Evolutionary conservation across 2,329 filamentous ascomycete genomes (phyloP).

Genomic region (Fusarium sp.): DNA sequence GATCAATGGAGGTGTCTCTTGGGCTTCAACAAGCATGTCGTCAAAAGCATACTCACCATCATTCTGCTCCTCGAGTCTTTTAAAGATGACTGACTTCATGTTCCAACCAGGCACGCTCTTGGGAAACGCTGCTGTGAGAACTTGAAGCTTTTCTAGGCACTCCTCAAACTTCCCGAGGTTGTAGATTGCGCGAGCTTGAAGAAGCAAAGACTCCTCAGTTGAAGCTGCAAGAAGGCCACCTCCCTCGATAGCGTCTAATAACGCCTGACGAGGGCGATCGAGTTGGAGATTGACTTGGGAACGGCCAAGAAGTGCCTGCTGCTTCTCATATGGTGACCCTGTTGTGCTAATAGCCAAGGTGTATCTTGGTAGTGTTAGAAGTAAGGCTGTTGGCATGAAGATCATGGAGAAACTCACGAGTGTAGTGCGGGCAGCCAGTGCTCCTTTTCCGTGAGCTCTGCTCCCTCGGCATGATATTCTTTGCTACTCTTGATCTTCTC

Average conservation of each 20-base stretch:
- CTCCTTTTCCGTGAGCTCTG: constrained; percentile 43
- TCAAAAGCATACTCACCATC: constrained; percentile 52
- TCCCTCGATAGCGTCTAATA: constrained; percentile 44
- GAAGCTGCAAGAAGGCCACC: constrained; percentile 11
- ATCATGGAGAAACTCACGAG: constrained; percentile 42
- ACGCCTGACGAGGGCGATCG: constrained; percentile 43
- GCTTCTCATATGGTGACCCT: constrained; percentile 44
- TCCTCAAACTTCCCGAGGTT: constrained; percentile 51
- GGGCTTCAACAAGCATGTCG: constrained; percentile 51
- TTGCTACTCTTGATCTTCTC: constrained; percentile 6
- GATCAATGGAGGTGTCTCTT: constrained; percentile 52
- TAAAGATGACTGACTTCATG: constrained; percentile 33
- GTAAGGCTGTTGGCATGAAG: accelerated
- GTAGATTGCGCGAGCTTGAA: constrained; percentile 58
- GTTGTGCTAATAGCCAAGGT: not conserved
- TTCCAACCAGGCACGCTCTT: constrained; percentile 39
- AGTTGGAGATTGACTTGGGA: constrained; percentile 49
- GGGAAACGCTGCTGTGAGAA: constrained; percentile 48
- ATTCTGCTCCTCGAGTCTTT: constrained; percentile 52
- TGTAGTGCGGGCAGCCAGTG: constrained; percentile 46
- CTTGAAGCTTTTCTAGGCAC: constrained; percentile 49
- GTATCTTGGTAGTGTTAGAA: constrained; percentile 6
- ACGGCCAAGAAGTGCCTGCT: constrained; percentile 50
- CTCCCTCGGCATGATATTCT: constrained; percentile 47
- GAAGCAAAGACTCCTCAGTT: constrained; percentile 57